These are phyloP conservation scores for Coemansia sp. DNA, from an alignment of 192 early-diverging fungal genomes.

Conservation along the genomic window DNA sequence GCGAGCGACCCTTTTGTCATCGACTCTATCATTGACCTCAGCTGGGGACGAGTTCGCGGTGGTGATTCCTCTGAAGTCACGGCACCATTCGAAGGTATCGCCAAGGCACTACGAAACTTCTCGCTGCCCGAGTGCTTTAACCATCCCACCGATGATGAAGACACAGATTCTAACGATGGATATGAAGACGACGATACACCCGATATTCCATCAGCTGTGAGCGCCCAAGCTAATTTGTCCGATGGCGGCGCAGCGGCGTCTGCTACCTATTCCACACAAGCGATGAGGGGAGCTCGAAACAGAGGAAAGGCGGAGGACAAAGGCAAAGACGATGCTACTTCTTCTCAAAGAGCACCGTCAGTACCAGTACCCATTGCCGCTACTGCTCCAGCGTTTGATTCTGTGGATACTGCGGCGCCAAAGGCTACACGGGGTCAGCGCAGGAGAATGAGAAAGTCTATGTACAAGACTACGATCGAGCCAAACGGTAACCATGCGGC, in stretches of 20 bases:
- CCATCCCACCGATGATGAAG: neutral
- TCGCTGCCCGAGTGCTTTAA: slow-evolving; percentile 12
- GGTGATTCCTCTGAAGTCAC: slow-evolving; percentile 4
- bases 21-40: slow-evolving; percentile 16
- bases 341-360: neutral
- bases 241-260: neutral
- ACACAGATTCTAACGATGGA: neutral
- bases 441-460: neutral
- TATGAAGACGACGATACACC: slow-evolving; percentile 9
- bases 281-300: neutral
- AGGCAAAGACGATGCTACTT: neutral
- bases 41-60: slow-evolving; percentile 4
- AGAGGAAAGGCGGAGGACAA: neutral
- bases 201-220: neutral
- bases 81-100: slow-evolving; percentile 11
- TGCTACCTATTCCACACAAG: neutral
- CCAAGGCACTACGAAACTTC: slow-evolving; percentile 11
- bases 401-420: neutral
- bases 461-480: neutral
- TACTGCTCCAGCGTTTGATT: neutral
- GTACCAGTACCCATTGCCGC: neutral
- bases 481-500: neutral
- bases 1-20: slow-evolving; percentile 26
- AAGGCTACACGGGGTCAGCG: neutral
- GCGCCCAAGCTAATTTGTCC: neutral